A percentile compares a stretch with the other conserved stretches of the same genome.
These are phyloP conservation scores for Papilionanthe hybrid DNA, from an alignment of 116 monocot species.

Conservation along the genomic window DNA sequence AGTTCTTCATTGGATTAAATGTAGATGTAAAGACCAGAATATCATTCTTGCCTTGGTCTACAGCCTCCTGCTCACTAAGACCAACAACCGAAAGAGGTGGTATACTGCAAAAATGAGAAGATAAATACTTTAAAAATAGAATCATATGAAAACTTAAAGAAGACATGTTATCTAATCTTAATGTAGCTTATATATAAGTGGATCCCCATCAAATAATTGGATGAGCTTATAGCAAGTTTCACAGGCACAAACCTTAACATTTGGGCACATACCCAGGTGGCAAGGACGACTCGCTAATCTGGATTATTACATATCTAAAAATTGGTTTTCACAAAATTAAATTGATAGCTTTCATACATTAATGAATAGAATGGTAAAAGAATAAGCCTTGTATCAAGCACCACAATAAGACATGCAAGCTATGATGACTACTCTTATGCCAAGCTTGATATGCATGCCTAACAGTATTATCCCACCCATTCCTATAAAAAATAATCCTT, in stretches of 20 bases:
- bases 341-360: background rate
- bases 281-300: background rate
- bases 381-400: background rate
- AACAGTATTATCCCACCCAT: no score
- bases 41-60: conserved; percentile 71
- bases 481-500: no score
- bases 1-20: conserved; percentile 96
- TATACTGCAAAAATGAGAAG: conserved; percentile 40
- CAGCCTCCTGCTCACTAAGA: conserved; percentile 77
- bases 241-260: background rate
- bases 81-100: conserved; percentile 96
- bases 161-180: background rate
- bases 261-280: background rate
- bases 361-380: background rate
- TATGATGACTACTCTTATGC: no score
- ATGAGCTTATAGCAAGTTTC: background rate
- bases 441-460: no score
- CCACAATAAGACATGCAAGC: no score
- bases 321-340: no score
- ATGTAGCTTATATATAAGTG: background rate
- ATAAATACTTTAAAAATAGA: conserved; percentile 5
- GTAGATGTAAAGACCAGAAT: conserved; percentile 81
- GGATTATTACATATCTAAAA: background rate
- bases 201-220: background rate
- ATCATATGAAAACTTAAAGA: background rate